Base-by-base conservation (phyloP, 2,329 filamentous ascomycete species). In the Apiospora malaysiana region DNA sequence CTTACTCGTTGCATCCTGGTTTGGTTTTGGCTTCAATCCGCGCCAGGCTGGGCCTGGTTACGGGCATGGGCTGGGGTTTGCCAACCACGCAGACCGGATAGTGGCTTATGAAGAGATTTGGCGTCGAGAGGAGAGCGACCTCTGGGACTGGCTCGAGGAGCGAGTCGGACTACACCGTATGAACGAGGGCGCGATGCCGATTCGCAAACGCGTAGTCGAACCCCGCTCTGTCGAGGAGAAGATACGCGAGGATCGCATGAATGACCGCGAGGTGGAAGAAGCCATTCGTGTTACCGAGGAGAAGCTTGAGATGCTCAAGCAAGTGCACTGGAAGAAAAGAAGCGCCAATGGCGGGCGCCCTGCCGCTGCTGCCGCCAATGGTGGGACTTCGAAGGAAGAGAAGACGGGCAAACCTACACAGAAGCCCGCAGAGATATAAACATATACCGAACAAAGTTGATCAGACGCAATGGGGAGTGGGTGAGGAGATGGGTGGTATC, bases 121-220 rank as follows among this genome's bases (percentile, higher is more conserved):
- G 95, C 88, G 90, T 46, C 86, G 90, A 51, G 94, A 98, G 80
- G 95, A 98, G 79, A 94, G 89, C 74, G 94, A 96, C 76, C 84
- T 98, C 12, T 98, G 95, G 95, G 91, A 93, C 71, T 98, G 95
- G 95, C 84, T 98, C 5, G 95, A 98, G 80, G 93, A 97, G 76
- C 88, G 95, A 23, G 91, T 94, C 1, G 92, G 94, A 2, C 84
- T 96, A 79, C 92, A 94, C 70, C 85, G 84, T 71, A 82, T 88
- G 74, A 82, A 80, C 74, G 85, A 83, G 70, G 82, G 76, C 68
- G 77, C 71, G 63, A 74, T 78, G 43, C 80, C 79, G 71, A 77
- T 81, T 71, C 84, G 86, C 65, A 87, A 89, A 75, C 84, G 81
- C 73, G 83, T 83, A 18, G 79, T 87, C 37, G 85, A 91, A 74